A percentile compares a stretch with the other conserved stretches of the same genome.
phyloP scores from a whole-genome alignment of 176 grass and related monocot genomes.

The Sorghum bicolor region Sorghum_bicolor_NCBIv3 NC_012875.2:5449001-5449500 shows the following conservation, averaged over 20 bases:
- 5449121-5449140: neutral
- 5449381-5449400: neutral
- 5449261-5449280: conserved; percentile 15
- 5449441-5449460: conserved; percentile 97
- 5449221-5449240: conserved; percentile 17
- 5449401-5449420: conserved; percentile 74
- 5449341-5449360: neutral
- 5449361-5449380: conserved; percentile 13
- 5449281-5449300: neutral
- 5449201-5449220: neutral
- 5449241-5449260: neutral
- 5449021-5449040: conserved; percentile 94
- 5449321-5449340: no score
- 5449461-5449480: conserved; percentile 91
- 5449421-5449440: conserved; percentile 86
- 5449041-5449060: conserved; percentile 95
- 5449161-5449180: neutral
- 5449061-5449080: conserved; percentile 96
- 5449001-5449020: conserved; percentile 75
- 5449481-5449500: conserved; percentile 97
- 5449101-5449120: conserved; percentile 47
- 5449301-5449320: neutral
- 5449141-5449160: conserved; percentile 24
- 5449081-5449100: conserved; percentile 89
- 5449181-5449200: conserved; percentile 26